phyloP scores from a whole-genome alignment of 352 stramenopile species.

The Plasmopara viticola region DNA sequence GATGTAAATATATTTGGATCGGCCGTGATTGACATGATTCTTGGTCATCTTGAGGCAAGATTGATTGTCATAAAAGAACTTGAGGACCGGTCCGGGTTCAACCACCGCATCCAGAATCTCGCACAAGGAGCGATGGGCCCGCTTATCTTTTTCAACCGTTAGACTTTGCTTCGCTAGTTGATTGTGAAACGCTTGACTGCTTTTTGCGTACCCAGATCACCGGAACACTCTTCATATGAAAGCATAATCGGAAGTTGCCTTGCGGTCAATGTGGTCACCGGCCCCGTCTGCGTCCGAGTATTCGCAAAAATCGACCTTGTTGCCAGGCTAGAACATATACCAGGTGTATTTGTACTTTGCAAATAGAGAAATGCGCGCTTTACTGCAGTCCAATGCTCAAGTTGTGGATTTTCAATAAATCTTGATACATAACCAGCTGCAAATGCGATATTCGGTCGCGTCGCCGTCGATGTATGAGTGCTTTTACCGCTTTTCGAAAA shows the following conservation, averaged over 20 bases:
- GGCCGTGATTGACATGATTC: too few species aligned
- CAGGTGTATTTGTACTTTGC: too few species aligned
- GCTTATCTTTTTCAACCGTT: conserved; percentile 4
- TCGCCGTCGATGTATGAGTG: conserved; percentile 12
- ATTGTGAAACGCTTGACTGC: conserved; percentile 4
- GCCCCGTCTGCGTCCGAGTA: too few species aligned
- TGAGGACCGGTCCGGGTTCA: too few species aligned
- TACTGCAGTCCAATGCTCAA: too few species aligned
- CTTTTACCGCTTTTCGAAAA: conserved; percentile 10
- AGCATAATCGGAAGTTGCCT: conserved; percentile 3
- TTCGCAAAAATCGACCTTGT: background rate
- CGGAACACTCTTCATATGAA: background rate
- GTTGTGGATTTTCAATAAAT: conserved; percentile 18
- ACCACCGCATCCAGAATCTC: too few species aligned
- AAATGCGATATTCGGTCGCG: conserved; percentile 12
- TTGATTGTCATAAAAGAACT: too few species aligned
- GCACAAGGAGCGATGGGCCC: conserved; percentile 1
- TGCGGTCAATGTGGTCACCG: too few species aligned
- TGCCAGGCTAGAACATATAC: too few species aligned
- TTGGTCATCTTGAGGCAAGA: too few species aligned
- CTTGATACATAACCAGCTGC: conserved; percentile 12
- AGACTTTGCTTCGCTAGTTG: conserved; percentile 11
- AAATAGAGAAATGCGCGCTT: too few species aligned
- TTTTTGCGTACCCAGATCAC: conserved; percentile 2
- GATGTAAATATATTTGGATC: too few species aligned